These are phyloP conservation scores for Geotrichum cucujoidarum DNA, from an alignment of 1,139 yeast species.

Conservation along the genomic window DNA sequence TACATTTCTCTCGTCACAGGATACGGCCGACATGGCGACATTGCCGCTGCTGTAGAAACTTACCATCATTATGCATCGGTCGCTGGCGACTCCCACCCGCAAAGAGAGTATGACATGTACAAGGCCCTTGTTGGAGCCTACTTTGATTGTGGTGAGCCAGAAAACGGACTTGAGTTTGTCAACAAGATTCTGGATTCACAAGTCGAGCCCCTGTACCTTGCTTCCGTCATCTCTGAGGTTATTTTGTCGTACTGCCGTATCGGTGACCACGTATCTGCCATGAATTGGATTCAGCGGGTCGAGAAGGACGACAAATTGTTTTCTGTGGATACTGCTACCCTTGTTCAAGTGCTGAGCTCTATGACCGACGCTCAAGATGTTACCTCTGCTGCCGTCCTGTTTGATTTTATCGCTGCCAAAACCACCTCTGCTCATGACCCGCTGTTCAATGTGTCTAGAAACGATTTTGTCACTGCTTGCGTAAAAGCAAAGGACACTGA, in stretches of 20 bases:
- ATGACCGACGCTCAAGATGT: constrained; percentile 25
- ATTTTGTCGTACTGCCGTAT: constrained; percentile 31
- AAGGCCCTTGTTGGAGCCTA: constrained; percentile 33
- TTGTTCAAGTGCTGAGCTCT: constrained; percentile 25
- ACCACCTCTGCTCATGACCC: constrained; percentile 14
- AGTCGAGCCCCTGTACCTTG: constrained; percentile 8
- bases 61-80: constrained; percentile 18
- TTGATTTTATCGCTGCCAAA: constrained; percentile 30
- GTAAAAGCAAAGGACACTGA: constrained; percentile 22
- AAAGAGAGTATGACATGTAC: constrained; percentile 24
- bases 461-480: constrained; percentile 25
- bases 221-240: constrained; percentile 24
- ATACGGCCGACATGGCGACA: constrained; percentile 23
- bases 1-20: constrained; percentile 22
- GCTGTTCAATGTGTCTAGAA: constrained; percentile 23
- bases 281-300: constrained; percentile 35
- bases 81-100: constrained; percentile 6
- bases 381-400: constrained; percentile 26
- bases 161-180: constrained; percentile 31
- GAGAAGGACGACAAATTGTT: constrained; percentile 26
- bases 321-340: constrained; percentile 22
- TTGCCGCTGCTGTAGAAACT: constrained; percentile 21
- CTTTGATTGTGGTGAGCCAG: constrained; percentile 29
- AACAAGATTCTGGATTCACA: constrained; percentile 25
- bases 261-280: constrained; percentile 33